Evolutionary conservation across 305 asterid species (phyloP), one percentile per base, ranked within the genome.

Genomic region (Fraxinus xanthoxyloides): DNA sequence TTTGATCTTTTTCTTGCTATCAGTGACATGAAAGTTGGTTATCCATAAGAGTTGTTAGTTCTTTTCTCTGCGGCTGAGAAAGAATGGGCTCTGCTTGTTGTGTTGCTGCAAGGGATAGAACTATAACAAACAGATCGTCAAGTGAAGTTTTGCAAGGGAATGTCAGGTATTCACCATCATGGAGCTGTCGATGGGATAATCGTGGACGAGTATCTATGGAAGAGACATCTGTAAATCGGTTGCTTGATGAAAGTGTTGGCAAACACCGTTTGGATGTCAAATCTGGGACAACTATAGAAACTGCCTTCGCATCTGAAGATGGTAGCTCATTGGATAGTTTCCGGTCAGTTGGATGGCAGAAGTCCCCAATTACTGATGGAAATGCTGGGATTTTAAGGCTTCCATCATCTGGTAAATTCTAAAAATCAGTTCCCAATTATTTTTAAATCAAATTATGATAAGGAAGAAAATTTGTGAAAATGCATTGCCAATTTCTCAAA

Each of bases 181-280:
- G 98, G 98, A 96, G 98, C 87, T 91, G 93, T 85, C 91, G 98
- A 77, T 94, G 98, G 98, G 98, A 96, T 90, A 94, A 90, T 83
- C 93, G 95, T 67, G 94, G 95, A 35, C 91, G 98, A 46, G 97
- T 94, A 72, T 94, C 93, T 79, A 98, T 97, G 81, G 98, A 96
- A 85, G 99, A 94, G 75, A 88, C 90, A 21, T 89, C 94, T 77
- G 83, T 13, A 46, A 46, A 46, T 46, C n/a, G n/a, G 56, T 13
- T 46, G 56, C 56, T 46, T 15, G 56, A 85, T 85, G 91, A 93
- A n/a, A 90, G 86, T 40, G 31, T 89, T 34, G 90, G 79, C 51
- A 87, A 88, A 56, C 89, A 85, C 34, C 74, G 85, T 65, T 65
- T 86, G 77, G 91, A 83, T 82, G 79, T 83, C 78, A 95, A 95